Evolutionary conservation across 768 basidiomycete species (phyloP).

Genomic region (Auricularia sp.): DNA sequence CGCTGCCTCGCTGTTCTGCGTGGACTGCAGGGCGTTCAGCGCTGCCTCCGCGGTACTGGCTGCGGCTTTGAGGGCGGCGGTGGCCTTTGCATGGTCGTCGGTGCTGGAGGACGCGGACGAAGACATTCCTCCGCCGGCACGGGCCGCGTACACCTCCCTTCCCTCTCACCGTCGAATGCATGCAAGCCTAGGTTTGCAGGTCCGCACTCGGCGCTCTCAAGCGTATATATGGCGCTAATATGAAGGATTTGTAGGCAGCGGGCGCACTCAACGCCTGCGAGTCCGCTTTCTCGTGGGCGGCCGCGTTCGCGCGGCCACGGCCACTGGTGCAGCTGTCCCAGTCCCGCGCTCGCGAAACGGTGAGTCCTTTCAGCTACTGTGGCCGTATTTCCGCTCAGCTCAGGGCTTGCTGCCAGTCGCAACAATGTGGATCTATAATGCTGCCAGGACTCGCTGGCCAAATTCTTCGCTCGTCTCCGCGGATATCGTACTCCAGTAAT

Average conservation of each 20-base stretch:
- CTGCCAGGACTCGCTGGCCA: not conserved
- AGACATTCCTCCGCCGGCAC: not conserved
- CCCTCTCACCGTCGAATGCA: slow-evolving; percentile 3
- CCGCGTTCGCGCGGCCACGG: not conserved
- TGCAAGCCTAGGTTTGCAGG: not conserved
- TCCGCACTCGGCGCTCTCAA: not conserved
- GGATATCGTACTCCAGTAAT: not conserved
- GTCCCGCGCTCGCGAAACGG: not conserved
- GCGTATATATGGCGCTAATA: not conserved
- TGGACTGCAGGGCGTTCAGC: not conserved
- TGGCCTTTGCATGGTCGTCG: not conserved
- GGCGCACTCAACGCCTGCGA: not conserved
- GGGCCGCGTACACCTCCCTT: not conserved
- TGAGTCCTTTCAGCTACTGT: not conserved
- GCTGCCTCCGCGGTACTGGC: slow-evolving; percentile 2
- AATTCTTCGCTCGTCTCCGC: not conserved
- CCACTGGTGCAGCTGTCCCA: not conserved
- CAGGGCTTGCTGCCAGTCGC: not conserved
- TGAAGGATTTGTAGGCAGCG: not conserved
- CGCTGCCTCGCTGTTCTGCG: not conserved
- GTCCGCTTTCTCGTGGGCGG: not conserved
- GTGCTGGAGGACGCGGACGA: not conserved
- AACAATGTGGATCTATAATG: not conserved
- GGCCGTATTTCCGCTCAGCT: not conserved
- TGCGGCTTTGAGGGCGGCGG: not conserved